phyloP scores from a whole-genome alignment of 345 rosid genomes.

The Sapria himalayana region DNA sequence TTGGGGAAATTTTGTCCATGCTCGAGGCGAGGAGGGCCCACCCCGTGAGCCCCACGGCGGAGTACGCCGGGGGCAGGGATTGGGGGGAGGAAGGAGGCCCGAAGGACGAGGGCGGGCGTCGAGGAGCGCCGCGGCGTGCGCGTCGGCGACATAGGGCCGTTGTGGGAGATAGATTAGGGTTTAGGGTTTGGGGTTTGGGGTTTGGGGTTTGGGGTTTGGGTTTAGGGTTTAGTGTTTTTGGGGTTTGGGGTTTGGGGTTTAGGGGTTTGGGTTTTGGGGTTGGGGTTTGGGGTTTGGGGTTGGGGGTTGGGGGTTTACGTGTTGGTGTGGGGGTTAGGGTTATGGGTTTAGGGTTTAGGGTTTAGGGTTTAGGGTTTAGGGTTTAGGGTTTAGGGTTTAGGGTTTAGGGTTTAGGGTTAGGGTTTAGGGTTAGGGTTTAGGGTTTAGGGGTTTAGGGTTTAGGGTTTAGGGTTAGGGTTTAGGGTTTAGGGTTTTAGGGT shows the following conservation, averaged over 20 bases:
- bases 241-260: constrained; percentile 10
- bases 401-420: constrained; percentile 2
- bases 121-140: too few relatives aligned
- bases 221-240: constrained; percentile 7
- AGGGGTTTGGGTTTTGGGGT: constrained; percentile 7
- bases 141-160: too few relatives aligned
- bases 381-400: not conserved
- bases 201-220: constrained; percentile 8
- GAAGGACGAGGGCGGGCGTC: too few relatives aligned
- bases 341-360: not conserved
- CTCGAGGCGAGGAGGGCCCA: too few relatives aligned
- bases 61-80: too few relatives aligned
- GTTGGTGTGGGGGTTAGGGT: constrained; percentile 1
- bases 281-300: constrained; percentile 8
- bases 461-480: constrained; percentile 5
- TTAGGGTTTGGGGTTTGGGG: constrained; percentile 5
- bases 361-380: not conserved
- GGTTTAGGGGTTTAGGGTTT: constrained; percentile 4
- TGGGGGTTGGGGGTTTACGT: not conserved
- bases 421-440: not conserved
- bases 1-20: too few relatives aligned
- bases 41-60: too few relatives aligned
- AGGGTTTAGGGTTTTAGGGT: constrained; percentile 5
- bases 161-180: too few relatives aligned
- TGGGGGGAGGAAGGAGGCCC: too few relatives aligned